These are phyloP conservation scores for Curvularia sp. DNA, from an alignment of 2,329 filamentous ascomycete genomes.

Conservation along the genomic window DNA sequence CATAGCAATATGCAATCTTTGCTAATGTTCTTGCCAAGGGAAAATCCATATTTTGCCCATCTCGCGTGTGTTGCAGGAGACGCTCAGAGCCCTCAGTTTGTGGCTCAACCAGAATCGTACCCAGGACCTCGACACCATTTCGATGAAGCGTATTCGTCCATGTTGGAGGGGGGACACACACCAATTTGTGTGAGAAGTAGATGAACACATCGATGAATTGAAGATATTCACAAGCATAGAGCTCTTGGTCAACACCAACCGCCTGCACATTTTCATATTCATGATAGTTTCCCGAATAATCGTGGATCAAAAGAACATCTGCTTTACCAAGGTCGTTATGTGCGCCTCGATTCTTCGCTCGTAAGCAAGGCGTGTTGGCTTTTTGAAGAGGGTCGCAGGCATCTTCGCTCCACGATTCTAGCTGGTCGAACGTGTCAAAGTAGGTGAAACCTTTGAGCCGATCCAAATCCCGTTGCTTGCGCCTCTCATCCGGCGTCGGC, in stretches of 20 bases:
- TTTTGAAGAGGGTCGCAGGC: constrained; percentile 47
- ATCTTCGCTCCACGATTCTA: constrained; percentile 43
- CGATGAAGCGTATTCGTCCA: constrained; percentile 58
- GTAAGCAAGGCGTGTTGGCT: constrained; percentile 50
- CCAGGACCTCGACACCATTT: constrained; percentile 54
- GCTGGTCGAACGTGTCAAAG: constrained; percentile 51
- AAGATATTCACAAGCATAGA: constrained; percentile 54
- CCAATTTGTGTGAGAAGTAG: constrained; percentile 59
- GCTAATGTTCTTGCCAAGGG: constrained; percentile 50
- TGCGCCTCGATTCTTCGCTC: constrained; percentile 15
- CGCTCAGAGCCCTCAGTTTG: constrained; percentile 46
- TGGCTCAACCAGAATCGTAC: constrained; percentile 55
- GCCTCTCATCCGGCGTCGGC: constrained; percentile 44
- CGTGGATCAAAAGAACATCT: constrained; percentile 48
- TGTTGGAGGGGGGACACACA: constrained; percentile 54
- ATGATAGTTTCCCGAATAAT: constrained; percentile 55
- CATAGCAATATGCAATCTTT: constrained; percentile 50
- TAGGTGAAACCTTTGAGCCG: constrained; percentile 51
- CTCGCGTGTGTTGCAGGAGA: constrained; percentile 29
- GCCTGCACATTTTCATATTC: constrained; percentile 51
- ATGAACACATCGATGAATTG: constrained; percentile 54
- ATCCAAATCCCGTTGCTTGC: constrained; percentile 40
- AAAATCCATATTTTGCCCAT: constrained; percentile 34
- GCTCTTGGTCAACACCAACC: constrained; percentile 35
- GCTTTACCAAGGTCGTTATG: constrained; percentile 21